Base-by-base conservation (phyloP, 2,329 filamentous ascomycete species). In the Aspergillus pseudoviridinutans region DNA sequence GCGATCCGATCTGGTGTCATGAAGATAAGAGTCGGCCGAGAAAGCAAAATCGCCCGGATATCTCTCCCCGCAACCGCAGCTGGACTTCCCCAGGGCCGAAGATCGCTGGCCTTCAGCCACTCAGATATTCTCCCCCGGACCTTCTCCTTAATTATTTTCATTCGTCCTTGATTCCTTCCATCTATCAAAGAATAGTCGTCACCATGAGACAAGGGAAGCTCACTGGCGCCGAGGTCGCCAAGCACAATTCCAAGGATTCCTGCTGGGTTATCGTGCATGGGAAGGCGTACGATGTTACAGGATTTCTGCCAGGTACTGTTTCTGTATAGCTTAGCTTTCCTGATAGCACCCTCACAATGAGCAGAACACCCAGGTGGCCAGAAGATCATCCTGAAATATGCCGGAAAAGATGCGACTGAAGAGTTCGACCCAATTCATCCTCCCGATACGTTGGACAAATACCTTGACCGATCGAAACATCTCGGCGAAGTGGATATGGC, bases 321-420 rank as follows among this genome's bases (percentile, higher is more conserved):
- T 5, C 20, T 42, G 20, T 20, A 22, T 12, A 1, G 1, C 12
- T 3, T 24, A 9, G 2, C 12, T 47, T 3, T 14, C 14, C 5
- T 7, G 12, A 12, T 24, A 17, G 5, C 44, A 24, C 12, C 8
- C 12, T 24, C 24, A 24, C 22, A 7, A 24, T 17, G 44, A 25
- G 12, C 65, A 87, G 91, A 96, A 74, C 92, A 96, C 70, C 92
- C 92, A 25, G 92, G 92, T 60, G 92, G 91, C 41, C 83, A 87
- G 64, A 94, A 93, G 71, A 95, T 97, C 73, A 97, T 99, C 69
- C 84, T 99, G 63, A 96, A 96, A 79, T 96, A 97, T 77, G 92
- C 92, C 29, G 92, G 92, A 67, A 95, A 93, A 81, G 92, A 97
- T 80, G 92, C 92, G 42, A 95, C 92, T 38, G 90, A 92, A 72